These are phyloP conservation scores for Cyclocybe cylindracea DNA, from an alignment of 768 basidiomycete genomes.

Conservation along the genomic window DNA sequence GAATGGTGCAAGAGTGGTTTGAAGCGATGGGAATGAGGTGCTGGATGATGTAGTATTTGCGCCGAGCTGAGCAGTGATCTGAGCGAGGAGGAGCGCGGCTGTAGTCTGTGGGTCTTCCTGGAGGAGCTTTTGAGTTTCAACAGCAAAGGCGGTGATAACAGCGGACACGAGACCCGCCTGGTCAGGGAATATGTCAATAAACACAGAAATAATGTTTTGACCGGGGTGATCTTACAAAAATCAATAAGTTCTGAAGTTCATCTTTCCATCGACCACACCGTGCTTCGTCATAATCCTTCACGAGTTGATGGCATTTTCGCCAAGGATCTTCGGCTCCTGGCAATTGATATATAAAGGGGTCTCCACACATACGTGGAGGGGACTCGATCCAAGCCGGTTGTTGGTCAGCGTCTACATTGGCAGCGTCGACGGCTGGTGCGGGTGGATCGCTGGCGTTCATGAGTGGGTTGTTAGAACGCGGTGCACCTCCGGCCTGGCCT, in stretches of 20 bases:
- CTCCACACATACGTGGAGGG: background rate
- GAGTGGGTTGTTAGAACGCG: no score
- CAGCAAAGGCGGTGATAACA: conserved; percentile 13
- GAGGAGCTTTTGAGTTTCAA: conserved; percentile 15
- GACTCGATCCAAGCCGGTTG: no score
- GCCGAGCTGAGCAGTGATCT: background rate
- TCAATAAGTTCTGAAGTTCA: conserved; percentile 3
- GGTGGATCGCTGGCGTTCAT: no score
- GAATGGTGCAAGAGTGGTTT: background rate
- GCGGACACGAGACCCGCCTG: conserved; percentile 19
- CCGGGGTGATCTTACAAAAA: background rate
- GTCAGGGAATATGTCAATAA: background rate
- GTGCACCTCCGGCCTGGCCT: no score
- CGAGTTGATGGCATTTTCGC: background rate
- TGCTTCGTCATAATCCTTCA: background rate
- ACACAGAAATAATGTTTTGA: background rate
- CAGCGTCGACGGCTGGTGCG: no score
- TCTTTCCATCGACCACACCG: background rate
- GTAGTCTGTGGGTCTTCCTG: background rate
- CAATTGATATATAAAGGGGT: background rate
- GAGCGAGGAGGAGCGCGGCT: background rate
- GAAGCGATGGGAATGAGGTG: background rate
- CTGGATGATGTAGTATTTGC: background rate
- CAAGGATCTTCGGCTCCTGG: background rate
- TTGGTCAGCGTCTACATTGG: no score